Evolutionary conservation across 352 stramenopile species (phyloP).

Genomic region (Albugo candida): DNA sequence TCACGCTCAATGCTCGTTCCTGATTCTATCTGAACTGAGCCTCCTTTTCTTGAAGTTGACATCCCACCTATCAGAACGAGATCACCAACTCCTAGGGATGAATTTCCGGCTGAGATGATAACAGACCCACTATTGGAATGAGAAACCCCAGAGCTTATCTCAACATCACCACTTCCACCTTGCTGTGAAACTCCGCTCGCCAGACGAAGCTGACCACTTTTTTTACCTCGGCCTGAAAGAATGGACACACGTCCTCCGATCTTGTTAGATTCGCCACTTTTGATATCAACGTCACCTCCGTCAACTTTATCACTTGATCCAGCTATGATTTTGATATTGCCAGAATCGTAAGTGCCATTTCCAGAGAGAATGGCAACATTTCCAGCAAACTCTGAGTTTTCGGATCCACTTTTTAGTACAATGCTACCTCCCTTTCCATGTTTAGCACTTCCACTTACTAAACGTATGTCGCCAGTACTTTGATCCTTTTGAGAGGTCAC

Average conservation of each 20-base stretch:
- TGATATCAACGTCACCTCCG: not conserved
- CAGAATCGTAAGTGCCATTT: not conserved
- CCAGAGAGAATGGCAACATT: not conserved
- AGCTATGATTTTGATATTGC: not conserved
- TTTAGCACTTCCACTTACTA: conserved; percentile 12
- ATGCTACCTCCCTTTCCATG: conserved; percentile 26
- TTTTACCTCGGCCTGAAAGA: too few relatives aligned
- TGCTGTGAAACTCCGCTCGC: not conserved
- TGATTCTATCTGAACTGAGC: too few relatives aligned
- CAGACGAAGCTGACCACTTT: too few relatives aligned
- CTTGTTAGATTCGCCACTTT: too few relatives aligned
- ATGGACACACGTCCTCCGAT: too few relatives aligned
- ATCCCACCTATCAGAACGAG: too few relatives aligned
- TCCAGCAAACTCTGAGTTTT: conserved; percentile 14
- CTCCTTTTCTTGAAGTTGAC: too few relatives aligned
- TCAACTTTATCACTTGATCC: not conserved
- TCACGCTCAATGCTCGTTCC: too few relatives aligned
- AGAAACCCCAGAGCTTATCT: not conserved
- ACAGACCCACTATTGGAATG: conserved; percentile 32
- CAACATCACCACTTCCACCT: not conserved
- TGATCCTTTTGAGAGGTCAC: too few relatives aligned
- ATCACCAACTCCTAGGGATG: conserved; percentile 17
- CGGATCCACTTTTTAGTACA: conserved; percentile 22
- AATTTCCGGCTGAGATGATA: conserved; percentile 38
- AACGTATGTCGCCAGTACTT: not conserved